Conservation (phyloP, 208 protist species). For the Wallacemonas sp. region DNA sequence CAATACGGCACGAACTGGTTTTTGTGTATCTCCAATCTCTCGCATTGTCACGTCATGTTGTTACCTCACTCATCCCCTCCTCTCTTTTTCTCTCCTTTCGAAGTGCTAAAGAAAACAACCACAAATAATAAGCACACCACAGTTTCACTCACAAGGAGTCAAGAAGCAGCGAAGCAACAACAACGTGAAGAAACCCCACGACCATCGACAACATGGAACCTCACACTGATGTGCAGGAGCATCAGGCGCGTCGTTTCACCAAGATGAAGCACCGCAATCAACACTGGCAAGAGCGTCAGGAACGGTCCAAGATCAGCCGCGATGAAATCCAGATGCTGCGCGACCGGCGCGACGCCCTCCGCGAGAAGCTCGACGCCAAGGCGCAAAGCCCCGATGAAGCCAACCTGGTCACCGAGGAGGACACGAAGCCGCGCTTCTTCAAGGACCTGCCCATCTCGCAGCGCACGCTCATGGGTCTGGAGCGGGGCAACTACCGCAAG, state of each 20-base stretch:
- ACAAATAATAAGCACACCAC: too few species aligned
- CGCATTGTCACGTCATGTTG: too few species aligned
- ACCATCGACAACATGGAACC: constrained; percentile 11
- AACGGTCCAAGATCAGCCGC: constrained; percentile 71
- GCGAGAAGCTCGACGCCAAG: constrained; percentile 40
- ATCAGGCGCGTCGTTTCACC: constrained; percentile 30
- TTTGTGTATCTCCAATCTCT: too few species aligned
- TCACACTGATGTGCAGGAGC: constrained; percentile 33
- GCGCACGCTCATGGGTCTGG: constrained; percentile 90
- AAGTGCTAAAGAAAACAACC: too few species aligned
- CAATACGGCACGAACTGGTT: too few species aligned
- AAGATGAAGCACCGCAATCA: constrained; percentile 62
- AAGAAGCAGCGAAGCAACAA: too few species aligned
- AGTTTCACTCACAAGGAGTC: too few species aligned
- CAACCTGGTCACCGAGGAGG: constrained; percentile 38
- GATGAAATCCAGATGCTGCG: constrained; percentile 66
- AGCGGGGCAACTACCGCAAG: constrained; percentile 87
- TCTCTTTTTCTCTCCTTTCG: too few species aligned
- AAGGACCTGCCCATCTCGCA: constrained; percentile 91
- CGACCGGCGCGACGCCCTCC: constrained; percentile 41
- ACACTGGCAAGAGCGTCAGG: constrained; percentile 81
- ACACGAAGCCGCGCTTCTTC: constrained; percentile 64
- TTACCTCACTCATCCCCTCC: too few species aligned
- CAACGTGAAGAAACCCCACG: not conserved
- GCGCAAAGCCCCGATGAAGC: constrained; percentile 43